These are phyloP conservation scores for Tilletia indica DNA, from an alignment of 1,284 basidiomycete genomes.

Conservation along the genomic window DNA sequence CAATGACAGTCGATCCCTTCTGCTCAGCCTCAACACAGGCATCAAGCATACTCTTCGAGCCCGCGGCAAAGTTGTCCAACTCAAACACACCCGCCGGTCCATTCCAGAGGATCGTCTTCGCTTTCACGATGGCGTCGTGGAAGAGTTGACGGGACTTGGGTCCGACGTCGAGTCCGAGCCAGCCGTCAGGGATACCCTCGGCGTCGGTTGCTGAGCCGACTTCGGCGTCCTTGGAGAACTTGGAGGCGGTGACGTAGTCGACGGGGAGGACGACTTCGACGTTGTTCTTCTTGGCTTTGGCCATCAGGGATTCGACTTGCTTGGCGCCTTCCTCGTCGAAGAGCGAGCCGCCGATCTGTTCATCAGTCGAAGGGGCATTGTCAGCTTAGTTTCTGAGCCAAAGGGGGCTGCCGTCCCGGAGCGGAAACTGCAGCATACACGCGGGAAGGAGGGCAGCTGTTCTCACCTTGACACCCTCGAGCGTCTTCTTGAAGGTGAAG, in stretches of 20 bases:
- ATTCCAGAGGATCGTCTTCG: conserved; percentile 99
- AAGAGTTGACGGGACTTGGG: conserved; percentile 76
- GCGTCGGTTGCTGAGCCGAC: conserved; percentile 73
- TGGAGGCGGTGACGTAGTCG: conserved; percentile 90
- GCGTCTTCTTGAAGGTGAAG: conserved; percentile 97
- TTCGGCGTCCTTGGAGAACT: conserved; percentile 88
- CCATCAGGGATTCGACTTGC: conserved; percentile 79
- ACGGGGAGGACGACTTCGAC: conserved; percentile 94
- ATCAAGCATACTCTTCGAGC: conserved; percentile 80
- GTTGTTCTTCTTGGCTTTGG: conserved; percentile 89
- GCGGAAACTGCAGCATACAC: no score
- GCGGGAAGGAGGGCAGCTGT: no score
- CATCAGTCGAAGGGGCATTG: no score
- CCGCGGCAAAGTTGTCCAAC: conserved; percentile 83
- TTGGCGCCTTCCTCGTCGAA: conserved; percentile 87
- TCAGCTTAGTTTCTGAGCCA: no score
- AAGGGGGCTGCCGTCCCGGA: no score
- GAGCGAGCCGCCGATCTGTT: conserved; percentile 87
- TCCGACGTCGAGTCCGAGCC: conserved; percentile 79
- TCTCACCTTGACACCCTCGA: conserved; percentile 66
- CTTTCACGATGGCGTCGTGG: conserved; percentile 73
- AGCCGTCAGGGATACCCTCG: conserved; percentile 85
- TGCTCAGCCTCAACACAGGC: conserved; percentile 83
- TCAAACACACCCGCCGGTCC: conserved; percentile 93
- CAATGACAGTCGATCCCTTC: conserved; percentile 85